Conservation (phyloP, 768 basidiomycete species). For the Russula olivacea region DNA sequence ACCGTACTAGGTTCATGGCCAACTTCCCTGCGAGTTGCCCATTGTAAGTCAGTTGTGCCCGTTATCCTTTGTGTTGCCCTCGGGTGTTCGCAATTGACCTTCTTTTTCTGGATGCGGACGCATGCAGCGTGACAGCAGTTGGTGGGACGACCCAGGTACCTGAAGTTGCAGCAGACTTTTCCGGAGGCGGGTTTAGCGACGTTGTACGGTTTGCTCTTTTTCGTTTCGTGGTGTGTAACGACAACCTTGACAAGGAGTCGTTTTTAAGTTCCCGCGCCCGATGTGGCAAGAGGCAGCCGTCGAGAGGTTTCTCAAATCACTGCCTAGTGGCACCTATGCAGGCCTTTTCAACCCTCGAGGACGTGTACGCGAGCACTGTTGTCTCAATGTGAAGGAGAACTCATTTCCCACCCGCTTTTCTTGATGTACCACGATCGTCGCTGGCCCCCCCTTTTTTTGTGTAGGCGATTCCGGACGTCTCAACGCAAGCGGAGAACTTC, state of each 20-base stretch:
- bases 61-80: not conserved
- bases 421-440: too few relatives aligned
- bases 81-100: not conserved
- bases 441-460: not conserved
- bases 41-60: conserved; percentile 27
- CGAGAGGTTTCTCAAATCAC: conserved; percentile 35
- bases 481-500: conserved; percentile 47
- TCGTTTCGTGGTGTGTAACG: not conserved
- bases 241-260: not conserved
- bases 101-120: conserved; percentile 30
- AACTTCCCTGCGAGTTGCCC: conserved; percentile 54
- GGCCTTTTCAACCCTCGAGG: conserved; percentile 53
- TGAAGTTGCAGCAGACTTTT: conserved; percentile 54
- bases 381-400: not conserved
- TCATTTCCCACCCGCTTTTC: not conserved
- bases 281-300: conserved; percentile 47
- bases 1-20: conserved; percentile 45
- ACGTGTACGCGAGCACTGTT: conserved; percentile 37
- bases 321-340: conserved; percentile 43
- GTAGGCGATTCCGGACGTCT: conserved; percentile 56
- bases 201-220: conserved; percentile 38
- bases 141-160: conserved; percentile 57
- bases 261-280: conserved; percentile 46
- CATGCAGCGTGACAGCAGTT: conserved; percentile 50
- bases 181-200: conserved; percentile 71